Evolutionary conservation across 2,329 filamentous ascomycete genomes (phyloP).

Genomic region (Ascomycota sp.): DNA sequence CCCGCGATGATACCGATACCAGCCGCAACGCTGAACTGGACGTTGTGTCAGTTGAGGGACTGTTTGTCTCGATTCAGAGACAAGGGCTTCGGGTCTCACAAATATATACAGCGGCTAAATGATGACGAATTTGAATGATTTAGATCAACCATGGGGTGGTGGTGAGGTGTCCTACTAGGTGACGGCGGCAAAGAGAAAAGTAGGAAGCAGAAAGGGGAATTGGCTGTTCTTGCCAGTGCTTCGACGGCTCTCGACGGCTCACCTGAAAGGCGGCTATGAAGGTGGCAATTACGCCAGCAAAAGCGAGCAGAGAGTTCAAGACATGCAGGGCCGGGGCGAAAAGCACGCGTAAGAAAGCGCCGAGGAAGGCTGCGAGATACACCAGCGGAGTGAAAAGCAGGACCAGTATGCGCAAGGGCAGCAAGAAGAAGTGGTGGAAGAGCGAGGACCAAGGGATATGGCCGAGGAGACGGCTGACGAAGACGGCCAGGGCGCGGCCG

Average conservation of each 20-base stretch:
- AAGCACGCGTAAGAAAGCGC: conserved; percentile 9
- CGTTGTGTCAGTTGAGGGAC: background rate
- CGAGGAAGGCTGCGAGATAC: conserved; percentile 4
- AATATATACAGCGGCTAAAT: conserved; percentile 20
- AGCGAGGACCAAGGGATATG: too few relatives aligned
- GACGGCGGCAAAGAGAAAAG: too few relatives aligned
- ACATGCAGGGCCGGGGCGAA: conserved; percentile 17
- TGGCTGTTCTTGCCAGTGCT: too few relatives aligned
- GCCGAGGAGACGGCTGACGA: conserved; percentile 8
- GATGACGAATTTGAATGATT: background rate
- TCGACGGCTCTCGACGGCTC: too few relatives aligned
- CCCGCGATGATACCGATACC: conserved; percentile 44
- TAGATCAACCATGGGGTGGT: too few relatives aligned
- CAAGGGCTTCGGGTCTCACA: conserved; percentile 10
- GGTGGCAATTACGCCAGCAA: conserved; percentile 5
- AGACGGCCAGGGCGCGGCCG: conserved; percentile 11
- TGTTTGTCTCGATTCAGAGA: too few relatives aligned
- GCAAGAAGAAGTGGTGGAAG: too few relatives aligned
- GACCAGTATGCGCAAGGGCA: too few relatives aligned
- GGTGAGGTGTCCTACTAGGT: too few relatives aligned
- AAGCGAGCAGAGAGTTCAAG: conserved; percentile 8
- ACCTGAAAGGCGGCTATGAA: conserved; percentile 16
- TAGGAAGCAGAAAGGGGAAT: too few relatives aligned
- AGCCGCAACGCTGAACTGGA: conserved; percentile 38
- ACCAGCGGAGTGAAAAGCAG: too few relatives aligned